Evolutionary conservation across 176 grass and related monocot species (phyloP).

Genomic region (Pharus latifolius): DNA sequence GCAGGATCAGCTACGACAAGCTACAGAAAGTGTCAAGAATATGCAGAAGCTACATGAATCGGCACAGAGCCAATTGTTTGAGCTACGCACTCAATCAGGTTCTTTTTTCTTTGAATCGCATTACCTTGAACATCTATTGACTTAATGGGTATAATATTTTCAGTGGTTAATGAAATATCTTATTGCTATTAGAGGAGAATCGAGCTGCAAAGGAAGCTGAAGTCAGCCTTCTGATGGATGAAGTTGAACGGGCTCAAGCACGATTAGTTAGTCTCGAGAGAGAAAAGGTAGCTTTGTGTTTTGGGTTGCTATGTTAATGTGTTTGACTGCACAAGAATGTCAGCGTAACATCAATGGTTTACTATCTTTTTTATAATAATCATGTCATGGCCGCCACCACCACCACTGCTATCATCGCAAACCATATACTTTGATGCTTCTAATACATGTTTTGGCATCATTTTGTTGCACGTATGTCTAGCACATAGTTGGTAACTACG

Average conservation of each 20-base stretch:
- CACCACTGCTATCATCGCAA: no score
- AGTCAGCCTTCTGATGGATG: conserved; percentile 88
- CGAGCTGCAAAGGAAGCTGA: conserved; percentile 85
- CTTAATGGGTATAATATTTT: not conserved
- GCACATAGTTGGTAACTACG: no score
- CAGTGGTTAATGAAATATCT: conserved; percentile 9
- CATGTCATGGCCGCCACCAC: not conserved
- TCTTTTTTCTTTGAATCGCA: not conserved
- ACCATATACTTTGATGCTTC: not conserved
- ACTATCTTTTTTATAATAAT: not conserved
- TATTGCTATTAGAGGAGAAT: conserved; percentile 70
- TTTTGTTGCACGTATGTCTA: not conserved
- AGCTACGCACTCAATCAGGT: conserved; percentile 99
- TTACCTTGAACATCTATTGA: not conserved
- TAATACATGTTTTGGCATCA: not conserved
- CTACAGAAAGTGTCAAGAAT: conserved; percentile 95
- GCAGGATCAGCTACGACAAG: conserved; percentile 95
- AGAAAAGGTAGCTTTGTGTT: conserved; percentile 62
- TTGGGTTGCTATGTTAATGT: not conserved
- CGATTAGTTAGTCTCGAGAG: conserved; percentile 94
- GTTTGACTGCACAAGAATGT: not conserved
- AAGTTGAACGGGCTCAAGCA: conserved; percentile 92
- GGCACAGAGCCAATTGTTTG: conserved; percentile 91
- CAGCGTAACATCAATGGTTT: not conserved
- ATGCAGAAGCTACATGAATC: conserved; percentile 99